These are phyloP conservation scores for Cladosporium velox DNA, from an alignment of 2,329 filamentous ascomycete species.

Conservation along the genomic window DNA sequence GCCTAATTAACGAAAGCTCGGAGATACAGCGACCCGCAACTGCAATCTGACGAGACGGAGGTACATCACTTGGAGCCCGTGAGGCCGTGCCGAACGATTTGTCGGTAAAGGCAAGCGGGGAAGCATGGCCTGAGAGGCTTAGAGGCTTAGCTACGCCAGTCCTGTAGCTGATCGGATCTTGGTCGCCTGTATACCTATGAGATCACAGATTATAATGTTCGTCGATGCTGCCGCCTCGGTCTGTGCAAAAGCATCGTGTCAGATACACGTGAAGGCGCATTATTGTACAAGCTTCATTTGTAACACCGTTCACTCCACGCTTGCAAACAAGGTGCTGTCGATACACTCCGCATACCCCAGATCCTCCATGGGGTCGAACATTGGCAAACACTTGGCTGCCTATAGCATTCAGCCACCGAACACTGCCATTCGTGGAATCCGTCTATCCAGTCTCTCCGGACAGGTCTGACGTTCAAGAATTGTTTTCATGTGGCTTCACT, in stretches of 20 bases:
- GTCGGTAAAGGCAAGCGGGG: background rate
- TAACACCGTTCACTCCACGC: background rate
- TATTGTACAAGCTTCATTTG: too few relatives aligned
- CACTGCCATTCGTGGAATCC: conserved; percentile 10
- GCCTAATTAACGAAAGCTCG: background rate
- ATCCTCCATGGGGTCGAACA: background rate
- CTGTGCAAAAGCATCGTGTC: too few relatives aligned
- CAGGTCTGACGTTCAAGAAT: conserved; percentile 2
- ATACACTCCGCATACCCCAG: background rate
- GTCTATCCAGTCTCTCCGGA: conserved; percentile 2
- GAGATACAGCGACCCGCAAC: background rate
- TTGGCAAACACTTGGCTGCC: conserved; percentile 2
- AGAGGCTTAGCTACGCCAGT: background rate
- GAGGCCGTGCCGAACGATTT: background rate
- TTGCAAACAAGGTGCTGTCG: background rate
- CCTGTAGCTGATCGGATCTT: background rate
- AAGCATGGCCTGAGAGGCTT: background rate
- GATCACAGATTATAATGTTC: background rate
- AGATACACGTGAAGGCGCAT: too few relatives aligned
- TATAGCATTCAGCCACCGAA: conserved; percentile 6
- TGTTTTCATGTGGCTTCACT: background rate
- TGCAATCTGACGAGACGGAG: background rate
- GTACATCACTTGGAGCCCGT: background rate
- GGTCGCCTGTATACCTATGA: background rate
- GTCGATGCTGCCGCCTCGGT: background rate